Evolutionary conservation across 257 asterid genomes (phyloP), one percentile per base, ranked within the genome.

Genomic region (Solanum habrochaites): DNA sequence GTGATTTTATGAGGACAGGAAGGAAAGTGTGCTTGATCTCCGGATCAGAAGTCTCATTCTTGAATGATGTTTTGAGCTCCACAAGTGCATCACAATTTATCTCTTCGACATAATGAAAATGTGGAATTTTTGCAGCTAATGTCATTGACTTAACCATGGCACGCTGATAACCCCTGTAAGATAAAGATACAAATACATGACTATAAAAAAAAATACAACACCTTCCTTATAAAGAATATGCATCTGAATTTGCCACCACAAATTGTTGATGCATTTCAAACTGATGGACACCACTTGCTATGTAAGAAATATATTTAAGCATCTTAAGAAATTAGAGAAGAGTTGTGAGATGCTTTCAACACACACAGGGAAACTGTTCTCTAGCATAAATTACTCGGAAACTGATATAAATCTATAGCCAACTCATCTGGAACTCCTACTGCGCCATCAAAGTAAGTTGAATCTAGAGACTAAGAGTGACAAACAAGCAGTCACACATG

Each of bases 121-220:
- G 99, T 21, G 99, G 99, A 90, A 97, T 91, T 90, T 93, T 94
- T 3, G 95, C 98, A 90, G 99, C 99, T 85, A 93, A 78, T 45
- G 98, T 92, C 99, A 97, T 97, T 12, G 97, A 93, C 84, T 94
- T 97, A 58, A 89, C 97, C 99, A 97, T 97, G 45, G 99, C 98
- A 77, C 99, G 99, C 87, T 94, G 98, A 90, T 91, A 97, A 82
- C 99, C 99, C 95, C 99, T 97, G 94, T 87, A 91, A 83, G 75
- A 40, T 60, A 11, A 90, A 60, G 85, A 81, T 8, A 81, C 43
- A 13, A 81, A 81, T 27, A 13, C 16, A 11, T 29, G 69, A 81
- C 45, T 31, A 49, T 18, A 25, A 32, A 32, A 15, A 78, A 45
- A 49, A 45, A 78, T 16, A 35, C 5, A 78, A 77, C 21, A 78